Base-by-base conservation (phyloP, 192 early-diverging fungal genomes). In the Coemansia sp. region DNA sequence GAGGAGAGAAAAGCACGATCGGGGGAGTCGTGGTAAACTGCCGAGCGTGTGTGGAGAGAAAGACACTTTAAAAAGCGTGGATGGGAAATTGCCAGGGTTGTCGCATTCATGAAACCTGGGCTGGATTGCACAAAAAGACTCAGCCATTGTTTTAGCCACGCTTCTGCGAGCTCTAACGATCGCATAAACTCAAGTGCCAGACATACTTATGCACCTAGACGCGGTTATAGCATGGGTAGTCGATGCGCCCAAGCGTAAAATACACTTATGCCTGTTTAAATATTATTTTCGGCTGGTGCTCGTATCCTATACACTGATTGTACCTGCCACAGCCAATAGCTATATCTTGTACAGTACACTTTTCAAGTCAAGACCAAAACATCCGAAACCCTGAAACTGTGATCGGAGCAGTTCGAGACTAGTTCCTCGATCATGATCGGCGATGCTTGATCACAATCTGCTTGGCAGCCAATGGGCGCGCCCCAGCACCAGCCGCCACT, bases 31-130 rank as follows among this genome's bases (percentile, higher is more conserved):
- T 56, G 56, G 59, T 29, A 29, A 54, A 43, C 59, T 39, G 60
- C 21, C 59, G 39, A 45, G 29, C 10, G 9, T 32, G 66, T 61
- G 66, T 69, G 66, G 39, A 58, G 66, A 69, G 58, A 59, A 5
- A 56, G 39, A 32, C 39, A 56, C 47, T 25, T 61, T 45, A 47
- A 56, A 48, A 60, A 22, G 21, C 2, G 38, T 9, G 32, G 51
- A 35, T 57, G 66, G 53, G 66, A 69, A 55, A 27, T 25, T 24
- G 14, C n/a, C 29, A 29, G 6, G 23, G 23, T 29, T 27, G 12
- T 55, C 25, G 29, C 17, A 55, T 29, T 17, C 56, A 22, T 58
- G 39, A 58, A 58, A 41, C 57, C 57, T 38, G 57, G 38, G 57
- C 57, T 45, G 57, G 57, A 58, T 58, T 58, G 57, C 22, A 12